Evolutionary conservation across 805 yeast species (phyloP).

Genomic region (Sugiyamaella mastotermitis): DNA sequence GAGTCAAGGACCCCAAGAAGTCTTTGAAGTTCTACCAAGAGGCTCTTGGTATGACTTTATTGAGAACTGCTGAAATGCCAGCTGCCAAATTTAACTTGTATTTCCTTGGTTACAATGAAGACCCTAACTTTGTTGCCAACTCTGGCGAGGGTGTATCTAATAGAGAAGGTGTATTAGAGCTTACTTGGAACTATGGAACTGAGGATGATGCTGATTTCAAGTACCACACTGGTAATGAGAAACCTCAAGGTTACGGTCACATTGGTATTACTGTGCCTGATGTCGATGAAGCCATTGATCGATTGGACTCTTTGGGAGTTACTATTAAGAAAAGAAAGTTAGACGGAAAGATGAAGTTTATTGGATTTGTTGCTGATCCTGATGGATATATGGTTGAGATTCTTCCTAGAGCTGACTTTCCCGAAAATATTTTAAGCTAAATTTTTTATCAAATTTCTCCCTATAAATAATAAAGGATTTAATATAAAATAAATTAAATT

Average conservation of each 20-base stretch:
- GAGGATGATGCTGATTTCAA: constrained; percentile 68
- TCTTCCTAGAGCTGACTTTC: constrained; percentile 37
- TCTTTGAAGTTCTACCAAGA: constrained; percentile 75
- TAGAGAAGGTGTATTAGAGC: constrained; percentile 71
- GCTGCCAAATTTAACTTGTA: constrained; percentile 78
- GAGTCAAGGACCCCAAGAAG: constrained; percentile 76
- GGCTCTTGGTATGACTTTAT: constrained; percentile 73
- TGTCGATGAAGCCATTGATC: constrained; percentile 44
- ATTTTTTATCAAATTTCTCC: too few species aligned
- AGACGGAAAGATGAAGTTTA: constrained; percentile 46
- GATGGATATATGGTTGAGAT: constrained; percentile 85
- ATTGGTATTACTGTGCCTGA: constrained; percentile 68
- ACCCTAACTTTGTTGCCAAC: constrained; percentile 38
- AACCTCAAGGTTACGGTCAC: constrained; percentile 83
- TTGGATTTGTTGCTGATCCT: constrained; percentile 81
- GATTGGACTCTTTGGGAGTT: constrained; percentile 42
- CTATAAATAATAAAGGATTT: too few species aligned
- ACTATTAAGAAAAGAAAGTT: constrained; percentile 41
- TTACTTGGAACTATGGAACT: constrained; percentile 96
- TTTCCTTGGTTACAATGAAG: constrained; percentile 68
- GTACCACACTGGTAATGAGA: constrained; percentile 79
- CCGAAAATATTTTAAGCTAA: constrained; percentile 18
- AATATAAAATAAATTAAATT: too few species aligned
- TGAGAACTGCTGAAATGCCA: constrained; percentile 49
- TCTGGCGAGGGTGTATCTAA: constrained; percentile 29